These are phyloP conservation scores for Asterella californica DNA, from an alignment of 225 moss, liverwort and hornwort species.

Conservation along the genomic window DNA sequence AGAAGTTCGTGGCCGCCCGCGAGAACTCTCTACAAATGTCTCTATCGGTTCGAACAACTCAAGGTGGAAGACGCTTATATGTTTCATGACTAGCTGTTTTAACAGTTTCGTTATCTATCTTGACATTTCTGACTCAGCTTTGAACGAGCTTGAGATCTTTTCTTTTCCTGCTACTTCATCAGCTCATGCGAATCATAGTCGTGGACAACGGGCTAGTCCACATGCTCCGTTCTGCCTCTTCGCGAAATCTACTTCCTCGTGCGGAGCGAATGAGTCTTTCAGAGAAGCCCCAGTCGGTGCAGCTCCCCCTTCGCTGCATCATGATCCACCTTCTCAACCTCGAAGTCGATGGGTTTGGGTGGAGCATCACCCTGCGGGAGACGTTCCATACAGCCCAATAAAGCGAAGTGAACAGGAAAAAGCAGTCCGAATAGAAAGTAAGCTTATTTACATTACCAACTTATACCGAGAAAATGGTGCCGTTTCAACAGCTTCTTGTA, in stretches of 20 bases:
- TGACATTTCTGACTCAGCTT: background rate
- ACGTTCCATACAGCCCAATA: background rate
- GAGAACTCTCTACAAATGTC: background rate
- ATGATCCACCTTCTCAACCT: constrained; percentile 67
- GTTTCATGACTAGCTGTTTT: background rate
- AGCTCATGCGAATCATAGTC: too few species aligned
- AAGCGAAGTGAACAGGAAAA: too few species aligned
- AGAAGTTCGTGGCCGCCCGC: background rate
- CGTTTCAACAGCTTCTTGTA: too few species aligned
- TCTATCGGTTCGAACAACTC: background rate
- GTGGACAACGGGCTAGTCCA: background rate
- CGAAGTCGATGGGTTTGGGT: constrained; percentile 71
- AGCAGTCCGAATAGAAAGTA: too few species aligned
- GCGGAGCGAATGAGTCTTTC: background rate
- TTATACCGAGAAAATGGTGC: too few species aligned
- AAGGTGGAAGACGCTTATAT: background rate
- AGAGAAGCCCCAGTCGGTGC: constrained; percentile 51
- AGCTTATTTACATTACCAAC: too few species aligned
- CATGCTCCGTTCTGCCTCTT: background rate
- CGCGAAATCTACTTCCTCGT: background rate
- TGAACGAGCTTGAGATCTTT: background rate
- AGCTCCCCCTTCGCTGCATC: constrained; percentile 65
- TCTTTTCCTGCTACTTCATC: background rate
- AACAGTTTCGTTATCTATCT: background rate
- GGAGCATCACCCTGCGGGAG: constrained; percentile 59